Evolutionary conservation across 2,329 filamentous ascomycete species (phyloP).

Genomic region (Pestalotiopsis fici): DNA sequence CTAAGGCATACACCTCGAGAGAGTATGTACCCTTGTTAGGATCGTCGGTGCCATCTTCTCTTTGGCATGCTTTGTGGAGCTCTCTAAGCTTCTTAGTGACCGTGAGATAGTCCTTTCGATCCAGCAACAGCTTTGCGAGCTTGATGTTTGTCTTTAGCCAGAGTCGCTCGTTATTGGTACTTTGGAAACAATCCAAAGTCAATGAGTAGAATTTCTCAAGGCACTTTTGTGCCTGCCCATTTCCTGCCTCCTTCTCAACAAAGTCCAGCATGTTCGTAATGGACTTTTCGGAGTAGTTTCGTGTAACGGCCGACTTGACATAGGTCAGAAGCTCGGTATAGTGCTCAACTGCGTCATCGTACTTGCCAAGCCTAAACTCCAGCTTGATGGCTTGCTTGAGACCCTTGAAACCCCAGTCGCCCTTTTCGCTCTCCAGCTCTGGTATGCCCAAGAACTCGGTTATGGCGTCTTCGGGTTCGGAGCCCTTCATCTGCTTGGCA

Average conservation of each 20-base stretch:
- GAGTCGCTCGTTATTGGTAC: constrained; percentile 93
- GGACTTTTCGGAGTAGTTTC: constrained; percentile 98
- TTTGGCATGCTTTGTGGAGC: constrained; percentile 86
- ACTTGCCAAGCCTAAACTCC: constrained; percentile 89
- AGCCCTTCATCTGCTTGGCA: constrained; percentile 91
- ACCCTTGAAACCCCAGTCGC: constrained; percentile 98
- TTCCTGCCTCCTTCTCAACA: constrained; percentile 84
- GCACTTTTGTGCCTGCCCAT: constrained; percentile 70
- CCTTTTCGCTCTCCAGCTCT: constrained; percentile 82
- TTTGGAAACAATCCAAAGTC: constrained; percentile 93
- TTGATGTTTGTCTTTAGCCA: constrained; percentile 99
- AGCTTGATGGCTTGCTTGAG: constrained; percentile 98
- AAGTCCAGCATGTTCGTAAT: constrained; percentile 99
- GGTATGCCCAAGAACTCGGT: constrained; percentile 91
- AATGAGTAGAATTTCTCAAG: constrained; percentile 96
- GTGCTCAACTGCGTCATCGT: constrained; percentile 85
- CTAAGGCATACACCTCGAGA: constrained; percentile 91
- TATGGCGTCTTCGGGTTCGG: constrained; percentile 85
- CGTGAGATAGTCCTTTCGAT: constrained; percentile 82
- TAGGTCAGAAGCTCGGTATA: constrained; percentile 96
- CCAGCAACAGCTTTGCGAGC: constrained; percentile 85
- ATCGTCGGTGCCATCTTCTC: constrained; percentile 84
- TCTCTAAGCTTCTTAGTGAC: constrained; percentile 84
- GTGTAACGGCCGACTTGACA: constrained; percentile 92
- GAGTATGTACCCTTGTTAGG: constrained; percentile 95